Conservation (phyloP, 2,329 filamentous ascomycete species). For the Ophiosphaerella herpotricha region DNA sequence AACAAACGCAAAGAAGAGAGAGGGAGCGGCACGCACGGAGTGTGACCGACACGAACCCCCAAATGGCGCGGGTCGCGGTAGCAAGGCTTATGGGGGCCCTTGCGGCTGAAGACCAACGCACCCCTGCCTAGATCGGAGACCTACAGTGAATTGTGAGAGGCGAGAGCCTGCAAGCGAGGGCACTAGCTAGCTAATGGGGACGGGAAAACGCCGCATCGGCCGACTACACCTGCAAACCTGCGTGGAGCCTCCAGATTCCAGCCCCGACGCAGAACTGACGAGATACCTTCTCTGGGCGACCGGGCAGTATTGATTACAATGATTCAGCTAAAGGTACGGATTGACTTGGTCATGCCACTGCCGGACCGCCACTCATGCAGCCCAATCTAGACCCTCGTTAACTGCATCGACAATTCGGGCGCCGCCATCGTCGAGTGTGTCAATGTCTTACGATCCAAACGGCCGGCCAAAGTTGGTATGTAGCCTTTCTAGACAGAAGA, state of each 20-base stretch:
- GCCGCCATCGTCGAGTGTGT: constrained; percentile 96
- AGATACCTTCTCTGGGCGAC: not conserved
- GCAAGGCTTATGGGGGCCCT: constrained; percentile 16
- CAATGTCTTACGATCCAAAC: constrained; percentile 88
- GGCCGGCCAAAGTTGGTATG: constrained; percentile 84
- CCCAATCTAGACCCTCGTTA: constrained; percentile 77
- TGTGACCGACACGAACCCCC: constrained; percentile 14
- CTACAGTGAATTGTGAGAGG: constrained; percentile 9
- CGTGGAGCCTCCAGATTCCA: constrained; percentile 6
- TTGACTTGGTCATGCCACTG: not conserved
- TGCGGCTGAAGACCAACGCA: constrained; percentile 6
- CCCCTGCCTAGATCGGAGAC: constrained; percentile 11
- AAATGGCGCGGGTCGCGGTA: constrained; percentile 22
- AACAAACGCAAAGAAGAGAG: constrained; percentile 11
- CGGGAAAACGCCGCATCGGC: constrained; percentile 8
- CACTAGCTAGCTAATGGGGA: constrained; percentile 1
- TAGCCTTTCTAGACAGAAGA: constrained; percentile 1
- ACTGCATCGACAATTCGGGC: constrained; percentile 99
- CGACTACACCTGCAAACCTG: constrained; percentile 23
- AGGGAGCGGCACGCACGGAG: constrained; percentile 38
- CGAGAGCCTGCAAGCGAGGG: constrained; percentile 10
- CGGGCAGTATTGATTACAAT: constrained; percentile 27
- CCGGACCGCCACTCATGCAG: constrained; percentile 59
- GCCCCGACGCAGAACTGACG: constrained; percentile 9
- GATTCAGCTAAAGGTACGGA: constrained; percentile 47